Evolutionary conservation across 768 basidiomycete genomes (phyloP).

Genomic region (Fomitopsis pulvina): DNA sequence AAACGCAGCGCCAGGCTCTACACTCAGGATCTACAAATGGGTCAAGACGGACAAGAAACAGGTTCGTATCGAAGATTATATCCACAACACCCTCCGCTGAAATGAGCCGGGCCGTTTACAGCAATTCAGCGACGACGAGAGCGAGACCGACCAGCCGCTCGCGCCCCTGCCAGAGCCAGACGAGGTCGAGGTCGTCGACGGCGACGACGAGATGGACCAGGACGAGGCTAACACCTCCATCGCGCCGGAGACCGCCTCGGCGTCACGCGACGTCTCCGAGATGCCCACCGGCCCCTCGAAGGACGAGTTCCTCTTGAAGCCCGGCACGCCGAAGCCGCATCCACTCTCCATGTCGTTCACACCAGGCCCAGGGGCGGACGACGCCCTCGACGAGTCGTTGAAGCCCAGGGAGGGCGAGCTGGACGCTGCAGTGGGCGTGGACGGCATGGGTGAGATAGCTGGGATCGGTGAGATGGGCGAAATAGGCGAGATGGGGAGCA

Average conservation of each 20-base stretch:
- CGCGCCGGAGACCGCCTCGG: conserved; percentile 29
- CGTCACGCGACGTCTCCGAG: conserved; percentile 32
- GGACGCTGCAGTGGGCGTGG: conserved; percentile 34
- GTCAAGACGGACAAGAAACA: conserved; percentile 74
- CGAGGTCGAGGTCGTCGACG: conserved; percentile 70
- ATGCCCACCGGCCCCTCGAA: conserved; percentile 26
- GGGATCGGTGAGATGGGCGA: conserved; percentile 36
- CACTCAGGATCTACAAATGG: conserved; percentile 70
- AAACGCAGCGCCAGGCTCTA: conserved; percentile 45
- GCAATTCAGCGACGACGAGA: conserved; percentile 89
- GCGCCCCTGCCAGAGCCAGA: conserved; percentile 73
- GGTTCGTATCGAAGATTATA: conserved; percentile 29
- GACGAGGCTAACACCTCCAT: conserved; percentile 46
- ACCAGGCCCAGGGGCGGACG: conserved; percentile 31
- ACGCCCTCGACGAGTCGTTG: conserved; percentile 46
- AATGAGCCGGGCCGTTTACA: no score
- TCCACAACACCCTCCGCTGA: background rate
- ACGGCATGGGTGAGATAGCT: conserved; percentile 24
- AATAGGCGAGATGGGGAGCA: conserved; percentile 31
- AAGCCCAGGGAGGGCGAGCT: conserved; percentile 46
- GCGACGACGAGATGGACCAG: conserved; percentile 69
- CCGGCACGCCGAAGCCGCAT: conserved; percentile 63
- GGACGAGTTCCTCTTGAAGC: conserved; percentile 50
- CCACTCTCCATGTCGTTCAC: conserved; percentile 48
- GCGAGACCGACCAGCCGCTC: conserved; percentile 70